Evolutionary conservation across 1,139 yeast genomes (phyloP), one percentile per base, ranked within the genome.

Genomic region (Yamadazyma triangularis): DNA sequence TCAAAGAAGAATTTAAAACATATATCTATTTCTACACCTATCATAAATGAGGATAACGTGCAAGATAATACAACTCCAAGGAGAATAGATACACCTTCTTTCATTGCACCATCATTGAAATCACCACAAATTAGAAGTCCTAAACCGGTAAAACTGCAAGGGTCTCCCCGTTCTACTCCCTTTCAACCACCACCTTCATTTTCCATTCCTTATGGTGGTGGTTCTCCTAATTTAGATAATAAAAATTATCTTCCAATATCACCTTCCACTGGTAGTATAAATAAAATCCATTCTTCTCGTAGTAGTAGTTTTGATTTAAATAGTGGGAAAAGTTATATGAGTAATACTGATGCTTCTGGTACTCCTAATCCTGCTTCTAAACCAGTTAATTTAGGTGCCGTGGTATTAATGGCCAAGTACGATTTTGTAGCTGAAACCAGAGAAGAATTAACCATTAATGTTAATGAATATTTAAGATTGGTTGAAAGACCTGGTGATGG

Each of bases 401-500:
- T 65, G 22, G 60, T 65, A 7, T 44, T 66, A 25, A 62, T 62
- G 12, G 51, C 62, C 24, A 63, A 63, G 40, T 64, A 48, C 41
- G 45, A 51, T 24, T 68, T 68, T 34, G 30, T 32, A 2, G 66
- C 70, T 3, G 72, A 66, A 42, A 48, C 49, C 20, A 32, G 41
- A 2, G 53, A 53, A 29, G 73, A 67, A 39, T 53, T 67, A 28
- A 36, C 56, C 16, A 47, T 60, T 7, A 47, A 42, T 13, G 56
- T 58, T 32, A 69, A 70, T 8, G 70, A 63, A 26, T 56, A 62
- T 24, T 45, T 67, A 25, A 67, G 63, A 42, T 48, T 67, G 25
- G 37, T 67, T 24, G 64, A 64, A 34, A 45, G 64, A 25, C 62
- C 60, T 2, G 64, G 66, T 3, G 60, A 63, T 41, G 73, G 73